phyloP scores from a whole-genome alignment of 2,329 filamentous ascomycete species.

The Talaromyces rugulosus region DNA sequence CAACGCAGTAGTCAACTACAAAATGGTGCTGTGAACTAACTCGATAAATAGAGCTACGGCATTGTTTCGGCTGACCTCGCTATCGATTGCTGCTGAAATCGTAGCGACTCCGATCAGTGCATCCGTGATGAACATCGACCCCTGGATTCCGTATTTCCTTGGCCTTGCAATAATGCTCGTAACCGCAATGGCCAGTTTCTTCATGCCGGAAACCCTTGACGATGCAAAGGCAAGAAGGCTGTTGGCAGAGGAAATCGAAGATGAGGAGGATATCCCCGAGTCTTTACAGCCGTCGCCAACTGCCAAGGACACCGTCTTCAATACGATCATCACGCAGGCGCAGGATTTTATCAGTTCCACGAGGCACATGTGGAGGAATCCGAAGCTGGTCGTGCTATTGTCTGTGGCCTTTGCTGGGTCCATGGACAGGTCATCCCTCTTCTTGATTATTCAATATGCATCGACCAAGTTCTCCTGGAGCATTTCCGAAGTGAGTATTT shows the following conservation, averaged over 20 bases:
- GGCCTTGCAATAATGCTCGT: not conserved
- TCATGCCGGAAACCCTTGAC: slow-evolving; percentile 10
- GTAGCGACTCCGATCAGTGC: slow-evolving; percentile 6
- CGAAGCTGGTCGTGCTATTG: slow-evolving; percentile 19
- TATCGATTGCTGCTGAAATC: not conserved
- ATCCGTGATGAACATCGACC: not conserved
- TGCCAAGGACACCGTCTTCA: slow-evolving; percentile 2
- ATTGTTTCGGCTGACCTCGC: slow-evolving; percentile 1
- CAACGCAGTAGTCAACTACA: not conserved
- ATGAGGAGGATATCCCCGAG: not conserved
- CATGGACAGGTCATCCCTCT: slow-evolving; percentile 20
- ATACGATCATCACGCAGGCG: slow-evolving; percentile 9
- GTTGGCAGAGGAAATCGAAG: not conserved
- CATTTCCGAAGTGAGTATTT: slow-evolving; percentile 20
- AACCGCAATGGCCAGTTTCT: not conserved
- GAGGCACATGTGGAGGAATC: slow-evolving; percentile 21
- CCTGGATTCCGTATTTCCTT: slow-evolving; percentile 9
- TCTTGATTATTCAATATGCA: slow-evolving; percentile 25
- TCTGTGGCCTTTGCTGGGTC: slow-evolving; percentile 20
- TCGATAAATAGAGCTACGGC: not conserved
- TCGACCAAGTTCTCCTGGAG: slow-evolving; percentile 28
- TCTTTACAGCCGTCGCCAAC: not conserved
- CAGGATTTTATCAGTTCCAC: slow-evolving; percentile 21
- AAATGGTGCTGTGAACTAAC: not conserved
- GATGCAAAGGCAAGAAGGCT: not conserved